Evolutionary conservation across 169 alveolate species (phyloP), one percentile per base, ranked within the genome.

Genomic region (Besnoitia besnoiti): DNA sequence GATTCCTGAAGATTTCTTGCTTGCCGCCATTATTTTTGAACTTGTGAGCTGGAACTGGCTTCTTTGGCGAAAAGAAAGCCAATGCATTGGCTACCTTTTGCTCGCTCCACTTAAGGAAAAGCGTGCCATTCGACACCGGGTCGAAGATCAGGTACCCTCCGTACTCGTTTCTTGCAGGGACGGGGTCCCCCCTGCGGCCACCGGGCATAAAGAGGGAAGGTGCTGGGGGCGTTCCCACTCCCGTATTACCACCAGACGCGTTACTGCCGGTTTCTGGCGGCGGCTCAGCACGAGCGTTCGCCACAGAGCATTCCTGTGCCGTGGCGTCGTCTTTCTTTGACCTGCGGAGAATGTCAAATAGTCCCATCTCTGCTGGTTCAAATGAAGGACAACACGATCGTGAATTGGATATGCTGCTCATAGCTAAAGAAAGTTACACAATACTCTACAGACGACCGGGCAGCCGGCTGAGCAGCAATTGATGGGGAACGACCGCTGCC

Each of bases 71-170:
- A 75, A 92, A 87, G 75, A 59, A 94, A 59, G 94, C 79, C 46
- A 94, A 59, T 37, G 96, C 96, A 39, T 89, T 80, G 35, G 67
- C 94, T 35, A 94, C 94, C 51, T 79, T 89, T 84, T 46, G 79
- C 42, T 77, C 91, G 50, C 89, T 94, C 96, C 96, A 94, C 67
- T 90, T 91, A 51, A 94, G 90, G 89, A 94, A 94, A 75, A 94
- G 84, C 35, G 96, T 87, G 55, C 96, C 96, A 90, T 92, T 94
- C 44, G 95, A 91, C n/a, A 94, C 95, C 47, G 85, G 88, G 91
- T 94, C 95, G 88, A 94, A 94, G 46, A 61, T 39, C 62, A 94
- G 87, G 80, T 94, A 94, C 42, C 95, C 96, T 77, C 96, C 96
- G 42, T 89, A 79, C 42, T 87, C 91, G 33, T 89, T 91, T 85